phyloP scores from a whole-genome alignment of 305 asterid species.

The Solanum chacoense region DNA sequence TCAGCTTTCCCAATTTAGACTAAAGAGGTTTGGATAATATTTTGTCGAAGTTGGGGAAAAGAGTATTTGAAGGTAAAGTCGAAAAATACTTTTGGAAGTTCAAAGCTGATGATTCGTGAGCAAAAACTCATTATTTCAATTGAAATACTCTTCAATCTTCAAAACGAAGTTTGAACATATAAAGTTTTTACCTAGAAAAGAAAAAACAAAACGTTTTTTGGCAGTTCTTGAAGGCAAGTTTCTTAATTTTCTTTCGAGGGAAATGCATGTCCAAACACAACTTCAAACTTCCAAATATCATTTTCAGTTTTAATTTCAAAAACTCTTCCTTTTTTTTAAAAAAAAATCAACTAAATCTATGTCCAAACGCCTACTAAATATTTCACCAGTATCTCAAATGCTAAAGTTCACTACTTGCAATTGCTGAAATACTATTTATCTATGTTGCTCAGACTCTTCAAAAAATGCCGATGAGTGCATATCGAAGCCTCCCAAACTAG shows the following conservation, averaged over 20 bases:
- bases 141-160: not conserved
- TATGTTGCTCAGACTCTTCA: not conserved
- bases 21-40: not conserved
- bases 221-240: not conserved
- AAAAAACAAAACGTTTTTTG: not conserved
- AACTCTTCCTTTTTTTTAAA: no score
- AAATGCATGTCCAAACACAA: not conserved
- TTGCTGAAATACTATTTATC: no score
- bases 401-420: not conserved
- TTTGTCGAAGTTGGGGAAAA: not conserved
- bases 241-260: not conserved
- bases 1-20: not conserved
- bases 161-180: not conserved
- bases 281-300: not conserved
- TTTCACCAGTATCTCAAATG: not conserved
- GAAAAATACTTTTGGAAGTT: not conserved
- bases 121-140: not conserved
- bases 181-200: not conserved
- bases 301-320: no score
- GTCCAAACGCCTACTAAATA: not conserved
- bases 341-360: not conserved
- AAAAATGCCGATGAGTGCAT: not conserved
- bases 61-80: not conserved
- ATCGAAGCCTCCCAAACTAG: not conserved
- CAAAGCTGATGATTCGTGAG: not conserved